These are phyloP conservation scores for Macroventuria anomochaeta DNA, from an alignment of 2,329 filamentous ascomycete species.

Conservation along the genomic window DNA sequence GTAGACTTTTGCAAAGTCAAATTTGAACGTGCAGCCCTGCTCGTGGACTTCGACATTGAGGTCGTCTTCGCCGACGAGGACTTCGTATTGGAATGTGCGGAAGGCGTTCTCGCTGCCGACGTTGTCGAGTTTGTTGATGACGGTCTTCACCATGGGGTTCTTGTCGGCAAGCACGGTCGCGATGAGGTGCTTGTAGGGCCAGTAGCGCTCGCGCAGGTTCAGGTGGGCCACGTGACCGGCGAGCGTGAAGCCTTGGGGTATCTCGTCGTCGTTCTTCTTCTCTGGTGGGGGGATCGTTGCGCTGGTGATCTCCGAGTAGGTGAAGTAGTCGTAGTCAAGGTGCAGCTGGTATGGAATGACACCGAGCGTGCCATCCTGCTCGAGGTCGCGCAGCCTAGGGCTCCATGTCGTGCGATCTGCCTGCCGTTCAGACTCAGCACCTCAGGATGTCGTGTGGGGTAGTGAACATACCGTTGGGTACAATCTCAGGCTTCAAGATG, in stretches of 20 bases:
- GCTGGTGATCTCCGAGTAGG: constrained; percentile 81
- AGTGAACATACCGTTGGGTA: constrained; percentile 44
- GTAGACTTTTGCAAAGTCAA: constrained; percentile 96
- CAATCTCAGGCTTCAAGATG: constrained; percentile 53
- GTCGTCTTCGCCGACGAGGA: constrained; percentile 81
- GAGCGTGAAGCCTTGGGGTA: constrained; percentile 84
- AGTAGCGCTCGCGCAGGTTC: constrained; percentile 82
- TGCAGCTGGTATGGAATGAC: constrained; percentile 77
- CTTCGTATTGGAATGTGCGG: constrained; percentile 91
- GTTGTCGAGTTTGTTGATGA: constrained; percentile 94
- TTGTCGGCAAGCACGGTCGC: constrained; percentile 89
- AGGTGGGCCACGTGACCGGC: constrained; percentile 95
- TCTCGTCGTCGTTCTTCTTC: constrained; percentile 76
- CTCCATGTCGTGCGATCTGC: constrained; percentile 79
- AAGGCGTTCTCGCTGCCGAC: constrained; percentile 87
- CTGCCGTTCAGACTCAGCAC: constrained; percentile 48
- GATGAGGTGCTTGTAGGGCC: constrained; percentile 85
- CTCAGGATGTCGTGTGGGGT: constrained; percentile 16
- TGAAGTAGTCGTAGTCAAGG: constrained; percentile 87
- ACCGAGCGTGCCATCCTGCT: constrained; percentile 70
- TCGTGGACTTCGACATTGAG: constrained; percentile 84
- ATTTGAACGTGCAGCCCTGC: constrained; percentile 83
- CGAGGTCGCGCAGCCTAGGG: constrained; percentile 69
- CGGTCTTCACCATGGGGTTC: constrained; percentile 79
- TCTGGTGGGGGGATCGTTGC: constrained; percentile 74